phyloP scores from a whole-genome alignment of 352 stramenopile species.

The Phytophthora citricola region DNA sequence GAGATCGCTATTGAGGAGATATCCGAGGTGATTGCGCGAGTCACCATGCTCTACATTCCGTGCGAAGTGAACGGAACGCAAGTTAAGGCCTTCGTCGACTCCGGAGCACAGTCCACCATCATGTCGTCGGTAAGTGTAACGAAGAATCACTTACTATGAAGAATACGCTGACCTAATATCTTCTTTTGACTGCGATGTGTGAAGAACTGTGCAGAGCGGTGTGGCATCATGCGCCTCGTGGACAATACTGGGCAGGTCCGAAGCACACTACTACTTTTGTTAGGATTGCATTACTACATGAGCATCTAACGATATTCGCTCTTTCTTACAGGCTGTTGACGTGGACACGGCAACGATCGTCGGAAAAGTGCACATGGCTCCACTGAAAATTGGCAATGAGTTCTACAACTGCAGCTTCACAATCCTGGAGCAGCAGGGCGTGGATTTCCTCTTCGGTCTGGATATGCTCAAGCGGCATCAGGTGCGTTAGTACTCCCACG shows the following conservation, averaged over 20 bases:
- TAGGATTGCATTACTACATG: slow-evolving; percentile 21
- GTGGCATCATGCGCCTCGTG: slow-evolving; percentile 90
- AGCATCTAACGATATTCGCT: slow-evolving; percentile 16
- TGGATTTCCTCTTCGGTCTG: slow-evolving; percentile 98
- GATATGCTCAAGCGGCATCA: slow-evolving; percentile 98
- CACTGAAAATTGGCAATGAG: slow-evolving; percentile 90
- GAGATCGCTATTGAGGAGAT: slow-evolving; percentile 91
- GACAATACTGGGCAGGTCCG: slow-evolving; percentile 89
- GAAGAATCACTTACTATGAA: not conserved
- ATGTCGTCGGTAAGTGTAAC: slow-evolving; percentile 83
- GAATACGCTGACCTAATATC: not conserved
- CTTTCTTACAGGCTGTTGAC: slow-evolving; percentile 81
- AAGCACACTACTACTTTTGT: not conserved
- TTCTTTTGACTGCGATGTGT: slow-evolving; percentile 6
- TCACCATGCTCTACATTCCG: slow-evolving; percentile 92
- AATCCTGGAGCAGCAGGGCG: slow-evolving; percentile 92
- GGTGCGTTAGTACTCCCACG: slow-evolving; percentile 31
- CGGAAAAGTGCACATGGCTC: slow-evolving; percentile 94
- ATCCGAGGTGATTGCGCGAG: slow-evolving; percentile 83
- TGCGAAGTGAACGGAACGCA: slow-evolving; percentile 83
- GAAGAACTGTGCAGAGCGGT: slow-evolving; percentile 89
- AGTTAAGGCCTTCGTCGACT: slow-evolving; percentile 93
- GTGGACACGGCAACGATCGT: slow-evolving; percentile 98
- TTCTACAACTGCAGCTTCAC: slow-evolving; percentile 97
- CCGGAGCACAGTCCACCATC: slow-evolving; percentile 91